Evolutionary conservation across 73 alveolate species (phyloP), one percentile per base, ranked within the genome.

Genomic region (Uronychia setigera): DNA sequence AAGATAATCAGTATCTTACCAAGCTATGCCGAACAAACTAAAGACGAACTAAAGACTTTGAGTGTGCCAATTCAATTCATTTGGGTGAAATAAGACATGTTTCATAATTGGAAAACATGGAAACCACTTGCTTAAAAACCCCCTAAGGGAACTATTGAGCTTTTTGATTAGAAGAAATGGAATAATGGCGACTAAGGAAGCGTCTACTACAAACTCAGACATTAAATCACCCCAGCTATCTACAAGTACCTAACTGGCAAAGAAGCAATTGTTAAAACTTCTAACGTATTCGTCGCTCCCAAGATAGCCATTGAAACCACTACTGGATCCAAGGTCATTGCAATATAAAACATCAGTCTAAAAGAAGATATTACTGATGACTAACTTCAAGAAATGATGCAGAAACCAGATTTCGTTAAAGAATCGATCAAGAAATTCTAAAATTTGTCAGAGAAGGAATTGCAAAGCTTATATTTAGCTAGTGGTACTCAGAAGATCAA

Each of bases 61-160:
- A 78, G 31, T 5, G 84, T 34, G 1, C 32, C 35, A 9, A 78
- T 34, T 32, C 58, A 26, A 32, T 26, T 78, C 33, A 26, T 33
- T 1, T 78, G 84, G 84, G 84, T 78, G 1, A 32, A 35, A 27
- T 33, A 78, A 33, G 84, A 78, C 27, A 32, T 33, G 76, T 29
- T 29, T 33, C 84, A 78, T 33, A 33, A 32, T 33, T 78, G 84
- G 84, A 78, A 33, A 29, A 34, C 77, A 28, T 78, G 84, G 84
- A 11, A 78, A 34, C 74, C 74, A 11, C 76, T 78, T 1, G 35
- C 32, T 26, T 32, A 78, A 26, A 78, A 78, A 29, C 29, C 33
- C 28, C 32, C 35, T 1, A 78, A 78, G 11, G 84, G 32, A 19
- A 26, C 74, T 1, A 19, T 33, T 26, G 74, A 78, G 14, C 1